Base-by-base conservation (phyloP, 768 basidiomycete species). In the Podaxis rugospora region DNA sequence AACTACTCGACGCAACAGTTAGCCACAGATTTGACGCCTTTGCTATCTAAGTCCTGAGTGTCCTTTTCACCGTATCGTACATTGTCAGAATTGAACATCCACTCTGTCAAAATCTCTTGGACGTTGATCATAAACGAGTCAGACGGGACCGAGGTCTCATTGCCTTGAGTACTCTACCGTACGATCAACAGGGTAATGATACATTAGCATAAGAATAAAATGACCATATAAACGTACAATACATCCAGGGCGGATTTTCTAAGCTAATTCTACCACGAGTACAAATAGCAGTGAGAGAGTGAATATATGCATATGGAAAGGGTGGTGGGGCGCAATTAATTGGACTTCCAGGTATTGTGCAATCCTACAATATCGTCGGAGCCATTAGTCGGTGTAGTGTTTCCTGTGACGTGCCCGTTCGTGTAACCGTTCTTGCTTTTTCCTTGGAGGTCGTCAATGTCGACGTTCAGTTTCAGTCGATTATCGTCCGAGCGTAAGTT, bases 1-100 rank as follows among this genome's bases (percentile, higher is more conserved):
- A 96, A 78, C 81, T 88, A 87, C 70, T 97, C 95, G 35, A 93
- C 89, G 53, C 93, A 80, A 70, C 95, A 96, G 71, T 96, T 92
- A 16, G 93, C 93, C 32, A 87, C 86, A 69, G 90, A 95, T 68
- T 77, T 76, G 44, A 83, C 66, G 65, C 85, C 87, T 66, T 87
- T 91, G 55, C 89, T 76, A 70, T 93, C 90, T 61, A 92, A 71
- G 71, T 93, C 93, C 25, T 92, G 92, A 67, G 92, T 93, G 62
- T 90, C 14, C 87, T 90, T 50, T 91, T 92, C 0, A 89, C 84
- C n/a, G 90, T 92, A 68, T 93, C 91, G 68, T 93, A 93, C 71
- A 93, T 66, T 55, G 92, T 74, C 16, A 92, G 85, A 62, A 93
- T 91, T 23, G 75, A 58, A 68, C 86, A 85, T 13, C 36, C 40